Base-by-base conservation (phyloP, 768 basidiomycete genomes). In the Lepiota brunneoincarnata region DNA sequence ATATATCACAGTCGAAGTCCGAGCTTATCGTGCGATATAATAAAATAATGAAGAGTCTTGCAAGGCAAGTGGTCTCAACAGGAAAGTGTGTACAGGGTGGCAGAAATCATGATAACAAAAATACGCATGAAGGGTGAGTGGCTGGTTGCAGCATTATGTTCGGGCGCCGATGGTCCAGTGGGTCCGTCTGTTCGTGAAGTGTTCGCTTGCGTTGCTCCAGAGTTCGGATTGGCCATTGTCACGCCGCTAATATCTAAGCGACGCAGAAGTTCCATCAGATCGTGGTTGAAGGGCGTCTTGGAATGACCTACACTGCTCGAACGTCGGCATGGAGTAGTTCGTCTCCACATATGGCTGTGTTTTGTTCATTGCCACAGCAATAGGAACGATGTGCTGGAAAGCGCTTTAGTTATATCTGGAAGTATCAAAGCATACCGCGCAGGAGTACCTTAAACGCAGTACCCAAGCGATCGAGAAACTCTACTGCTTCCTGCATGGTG, bases 401-500 rank as follows among this genome's bases (percentile, higher is more conserved):
- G 21, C 37, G 35, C 37, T 42, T n/a, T 2, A n/a, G 17, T 53
- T 9, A 48, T 7, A 24, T 51, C 26, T 35, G 37, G 15, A 6
- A 40, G 0, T 7, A 23, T 6, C n/a, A 26, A 6, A 38, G 24
- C 35, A 11, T 28, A 3, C 1, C 20, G 35, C n/a, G 6, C 20
- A 31, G 26, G 11, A 43, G 26, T 55, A 80, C 80, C 39, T 69
- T 59, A 61, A 86, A 85, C 0, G 72, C 72, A 3, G 65, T 44
- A 54, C 73, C 74, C 23, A 86, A 66, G 51, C 67, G 66, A 1
- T 69, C 60, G 55, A 83, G 79, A 57, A 68, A 79, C 47, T 80
- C 76, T n/a, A 81, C 60, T 1, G 83, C 84, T 59, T 79, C 73
- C n/a, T 64, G 61, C 84, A 86, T 84, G 3, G 84, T 85, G 56